phyloP scores from a whole-genome alignment of 371 early-diverging fungal species.

The Actinomortierella ambigua region DNA sequence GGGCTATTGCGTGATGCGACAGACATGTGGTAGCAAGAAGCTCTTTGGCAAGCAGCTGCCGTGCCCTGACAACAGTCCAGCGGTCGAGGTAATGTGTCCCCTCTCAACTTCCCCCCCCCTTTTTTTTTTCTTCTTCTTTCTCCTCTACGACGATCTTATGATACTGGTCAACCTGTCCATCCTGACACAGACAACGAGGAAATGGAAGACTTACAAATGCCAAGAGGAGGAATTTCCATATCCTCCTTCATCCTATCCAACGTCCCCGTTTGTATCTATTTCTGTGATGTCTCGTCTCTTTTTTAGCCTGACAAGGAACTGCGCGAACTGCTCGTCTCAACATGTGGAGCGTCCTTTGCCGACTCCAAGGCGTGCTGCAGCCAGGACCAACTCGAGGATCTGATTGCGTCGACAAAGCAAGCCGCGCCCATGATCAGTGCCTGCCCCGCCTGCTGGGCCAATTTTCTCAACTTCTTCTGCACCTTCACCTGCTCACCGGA shows the following conservation, averaged over 20 bases:
- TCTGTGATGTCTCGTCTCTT: neutral
- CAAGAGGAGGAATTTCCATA: too few species aligned
- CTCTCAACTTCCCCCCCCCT: neutral
- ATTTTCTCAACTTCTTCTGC: slow-evolving; percentile 76
- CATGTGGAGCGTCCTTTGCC: slow-evolving; percentile 63
- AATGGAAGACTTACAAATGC: too few species aligned
- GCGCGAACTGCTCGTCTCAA: slow-evolving; percentile 55
- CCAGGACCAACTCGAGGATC: slow-evolving; percentile 56
- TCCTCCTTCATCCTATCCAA: too few species aligned
- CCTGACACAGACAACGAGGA: neutral
- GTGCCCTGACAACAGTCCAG: slow-evolving; percentile 57
- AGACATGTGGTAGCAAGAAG: slow-evolving; percentile 54
- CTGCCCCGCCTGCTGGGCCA: slow-evolving; percentile 82
- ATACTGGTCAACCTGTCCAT: neutral
- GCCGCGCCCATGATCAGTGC: slow-evolving; percentile 65
- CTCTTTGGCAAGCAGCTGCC: slow-evolving; percentile 51
- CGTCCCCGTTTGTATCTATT: neutral
- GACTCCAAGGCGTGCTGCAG: slow-evolving; percentile 69
- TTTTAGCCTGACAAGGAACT: slow-evolving; percentile 51
- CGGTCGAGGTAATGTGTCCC: slow-evolving; percentile 41
- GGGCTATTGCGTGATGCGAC: slow-evolving; percentile 69
- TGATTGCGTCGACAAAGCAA: slow-evolving; percentile 57
- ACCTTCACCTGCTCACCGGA: slow-evolving; percentile 74
- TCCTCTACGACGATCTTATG: neutral
- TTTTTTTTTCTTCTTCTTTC: neutral